Percentiles rank a stretch among this genome's conserved stretches.
Conservation (phyloP, 257 asterid species). For the Orobanche coerulescens region DNA sequence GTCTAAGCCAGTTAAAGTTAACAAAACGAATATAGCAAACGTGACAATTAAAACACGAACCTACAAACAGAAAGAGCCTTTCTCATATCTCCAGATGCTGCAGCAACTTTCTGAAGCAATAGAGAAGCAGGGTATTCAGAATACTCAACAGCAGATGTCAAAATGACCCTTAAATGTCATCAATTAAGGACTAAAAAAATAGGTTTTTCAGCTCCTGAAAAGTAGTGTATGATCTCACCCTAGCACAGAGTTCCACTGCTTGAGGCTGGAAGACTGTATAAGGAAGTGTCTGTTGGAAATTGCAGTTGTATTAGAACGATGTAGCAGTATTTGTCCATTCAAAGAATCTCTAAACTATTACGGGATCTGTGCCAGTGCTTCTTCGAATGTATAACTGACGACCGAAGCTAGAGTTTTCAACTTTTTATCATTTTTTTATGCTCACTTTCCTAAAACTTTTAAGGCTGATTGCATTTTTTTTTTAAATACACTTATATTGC, state of each 20-base stretch:
- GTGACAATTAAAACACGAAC: conserved; percentile 31
- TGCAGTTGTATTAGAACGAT: conserved; percentile 23
- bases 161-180: neutral
- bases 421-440: neutral
- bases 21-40: conserved; percentile 1
- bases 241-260: conserved; percentile 92
- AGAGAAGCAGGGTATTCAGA: conserved; percentile 21
- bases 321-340: conserved; percentile 6
- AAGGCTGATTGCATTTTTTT: neutral
- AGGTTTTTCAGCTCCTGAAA: neutral
- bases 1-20: neutral
- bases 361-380: conserved; percentile 1
- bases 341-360: neutral
- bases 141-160: conserved; percentile 15
- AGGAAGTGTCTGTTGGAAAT: conserved; percentile 69
- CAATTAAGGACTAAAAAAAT: neutral
- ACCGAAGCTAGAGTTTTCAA: neutral
- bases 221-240: conserved; percentile 41
- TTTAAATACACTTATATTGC: neutral
- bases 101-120: conserved; percentile 74
- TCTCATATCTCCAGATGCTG: conserved; percentile 96
- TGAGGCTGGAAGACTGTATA: conserved; percentile 71
- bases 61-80: conserved; percentile 93
- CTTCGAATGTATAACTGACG: conserved; percentile 8
- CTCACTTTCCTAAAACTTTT: neutral